These are phyloP conservation scores for Periconia macrospinosa DNA, from an alignment of 2,329 filamentous ascomycete species.

Conservation along the genomic window DNA sequence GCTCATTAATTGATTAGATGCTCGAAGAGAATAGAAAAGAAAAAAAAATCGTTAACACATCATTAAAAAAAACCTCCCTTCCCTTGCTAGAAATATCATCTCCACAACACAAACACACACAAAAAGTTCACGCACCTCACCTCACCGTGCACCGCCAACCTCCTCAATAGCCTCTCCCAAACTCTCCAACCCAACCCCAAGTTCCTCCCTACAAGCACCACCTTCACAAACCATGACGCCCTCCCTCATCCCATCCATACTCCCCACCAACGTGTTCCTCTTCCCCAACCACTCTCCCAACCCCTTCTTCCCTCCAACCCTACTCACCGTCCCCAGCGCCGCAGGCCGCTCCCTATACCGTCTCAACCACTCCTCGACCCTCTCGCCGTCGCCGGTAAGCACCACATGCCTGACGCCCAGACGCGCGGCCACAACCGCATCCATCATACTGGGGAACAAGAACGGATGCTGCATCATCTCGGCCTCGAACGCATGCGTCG, in stretches of 20 bases:
- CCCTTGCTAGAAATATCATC: too few species aligned
- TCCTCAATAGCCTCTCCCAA: constrained; percentile 22
- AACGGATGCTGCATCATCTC: constrained; percentile 93
- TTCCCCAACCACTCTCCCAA: constrained; percentile 53
- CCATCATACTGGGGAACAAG: constrained; percentile 81
- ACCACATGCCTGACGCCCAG: constrained; percentile 68
- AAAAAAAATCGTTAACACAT: too few species aligned
- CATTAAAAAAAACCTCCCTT: too few species aligned
- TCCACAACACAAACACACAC: too few species aligned
- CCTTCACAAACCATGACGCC: constrained; percentile 42
- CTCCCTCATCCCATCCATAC: constrained; percentile 43
- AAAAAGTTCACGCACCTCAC: too few species aligned
- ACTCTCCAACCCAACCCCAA: constrained; percentile 35
- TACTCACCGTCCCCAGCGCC: constrained; percentile 33
- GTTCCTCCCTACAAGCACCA: constrained; percentile 49
- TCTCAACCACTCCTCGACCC: constrained; percentile 45
- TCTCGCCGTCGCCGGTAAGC: constrained; percentile 53
- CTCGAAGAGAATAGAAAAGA: too few species aligned
- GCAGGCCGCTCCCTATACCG: constrained; percentile 45
- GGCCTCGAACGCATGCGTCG: constrained; percentile 82
- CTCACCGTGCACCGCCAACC: constrained; percentile 3
- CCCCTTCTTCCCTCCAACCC: constrained; percentile 30
- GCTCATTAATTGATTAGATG: too few species aligned
- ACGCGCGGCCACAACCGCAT: constrained; percentile 72
- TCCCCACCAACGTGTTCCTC: constrained; percentile 52